Evolutionary conservation across 768 basidiomycete species (phyloP).

Genomic region (Amanita polypyramis): DNA sequence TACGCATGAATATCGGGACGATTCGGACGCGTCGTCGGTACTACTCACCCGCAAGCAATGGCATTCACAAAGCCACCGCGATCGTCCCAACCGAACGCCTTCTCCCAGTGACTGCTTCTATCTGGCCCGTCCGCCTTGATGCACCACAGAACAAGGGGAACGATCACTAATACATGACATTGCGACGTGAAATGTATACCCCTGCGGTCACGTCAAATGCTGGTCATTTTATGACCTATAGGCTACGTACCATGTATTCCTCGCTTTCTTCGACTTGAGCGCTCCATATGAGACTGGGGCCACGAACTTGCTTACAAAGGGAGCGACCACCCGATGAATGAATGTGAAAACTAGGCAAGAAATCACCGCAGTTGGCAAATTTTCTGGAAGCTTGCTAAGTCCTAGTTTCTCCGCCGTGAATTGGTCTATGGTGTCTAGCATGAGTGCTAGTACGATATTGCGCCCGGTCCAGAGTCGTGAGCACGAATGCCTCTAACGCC

Average conservation of each 20-base stretch:
- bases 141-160: conserved; percentile 50
- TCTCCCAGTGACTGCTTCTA: conserved; percentile 39
- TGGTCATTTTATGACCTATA: background rate
- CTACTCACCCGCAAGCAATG: conserved; percentile 58
- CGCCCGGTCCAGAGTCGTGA: background rate
- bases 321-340: conserved; percentile 50
- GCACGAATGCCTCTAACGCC: background rate
- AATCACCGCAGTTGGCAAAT: conserved; percentile 42
- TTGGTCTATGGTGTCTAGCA: conserved; percentile 1
- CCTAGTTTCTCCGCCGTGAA: conserved; percentile 24
- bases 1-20: background rate
- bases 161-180: conserved; percentile 55
- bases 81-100: conserved; percentile 66
- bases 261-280: conserved; percentile 25
- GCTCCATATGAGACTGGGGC: conserved; percentile 41
- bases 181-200: conserved; percentile 64
- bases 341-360: conserved; percentile 47
- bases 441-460: background rate
- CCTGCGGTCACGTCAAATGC: conserved; percentile 28
- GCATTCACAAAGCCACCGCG: conserved; percentile 47
- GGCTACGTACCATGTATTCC: conserved; percentile 49
- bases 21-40: conserved; percentile 4
- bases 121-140: conserved; percentile 30
- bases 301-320: conserved; percentile 33
- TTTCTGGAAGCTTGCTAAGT: conserved; percentile 42